A percentile compares a stretch with the other conserved stretches of the same genome.
Conservation (phyloP, 306 rosid genomes). For the Malus domestica region DNA sequence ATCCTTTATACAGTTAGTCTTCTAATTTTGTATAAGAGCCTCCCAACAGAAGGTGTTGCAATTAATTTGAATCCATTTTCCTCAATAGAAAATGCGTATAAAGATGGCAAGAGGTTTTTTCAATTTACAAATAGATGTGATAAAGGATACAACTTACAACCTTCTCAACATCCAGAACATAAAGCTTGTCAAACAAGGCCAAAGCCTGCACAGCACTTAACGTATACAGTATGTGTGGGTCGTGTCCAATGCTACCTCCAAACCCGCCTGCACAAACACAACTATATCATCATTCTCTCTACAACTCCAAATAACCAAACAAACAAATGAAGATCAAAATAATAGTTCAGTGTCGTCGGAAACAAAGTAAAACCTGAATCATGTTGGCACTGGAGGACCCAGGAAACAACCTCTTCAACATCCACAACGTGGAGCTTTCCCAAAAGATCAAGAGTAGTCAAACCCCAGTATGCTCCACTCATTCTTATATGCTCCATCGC, state of each 20-base stretch:
- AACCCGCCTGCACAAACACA: slow-evolving; percentile 59
- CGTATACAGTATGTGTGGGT: slow-evolving; percentile 70
- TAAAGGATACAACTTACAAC: slow-evolving; percentile 84
- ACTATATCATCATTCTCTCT: background rate
- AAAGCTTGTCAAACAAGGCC: slow-evolving; percentile 66
- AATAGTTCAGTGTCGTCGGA: background rate
- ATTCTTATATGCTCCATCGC: slow-evolving; percentile 83
- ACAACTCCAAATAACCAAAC: background rate
- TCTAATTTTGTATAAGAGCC: background rate
- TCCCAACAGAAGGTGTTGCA: background rate
- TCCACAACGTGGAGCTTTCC: slow-evolving; percentile 64
- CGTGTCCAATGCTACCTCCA: slow-evolving; percentile 81
- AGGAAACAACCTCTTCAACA: slow-evolving; percentile 60
- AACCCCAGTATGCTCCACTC: slow-evolving; percentile 92
- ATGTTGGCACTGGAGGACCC: slow-evolving; percentile 72
- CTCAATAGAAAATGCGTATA: background rate
- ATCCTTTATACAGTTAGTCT: background rate
- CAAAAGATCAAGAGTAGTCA: slow-evolving; percentile 66
- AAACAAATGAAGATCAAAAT: background rate
- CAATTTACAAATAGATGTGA: slow-evolving; percentile 1
- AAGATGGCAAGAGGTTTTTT: background rate
- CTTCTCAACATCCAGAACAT: slow-evolving; percentile 50
- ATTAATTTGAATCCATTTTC: background rate
- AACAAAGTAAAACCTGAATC: slow-evolving; percentile 49
- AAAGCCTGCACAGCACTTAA: slow-evolving; percentile 81